Conservation (phyloP, 257 asterid genomes). For the Paraleonurus japonicus region DNA sequence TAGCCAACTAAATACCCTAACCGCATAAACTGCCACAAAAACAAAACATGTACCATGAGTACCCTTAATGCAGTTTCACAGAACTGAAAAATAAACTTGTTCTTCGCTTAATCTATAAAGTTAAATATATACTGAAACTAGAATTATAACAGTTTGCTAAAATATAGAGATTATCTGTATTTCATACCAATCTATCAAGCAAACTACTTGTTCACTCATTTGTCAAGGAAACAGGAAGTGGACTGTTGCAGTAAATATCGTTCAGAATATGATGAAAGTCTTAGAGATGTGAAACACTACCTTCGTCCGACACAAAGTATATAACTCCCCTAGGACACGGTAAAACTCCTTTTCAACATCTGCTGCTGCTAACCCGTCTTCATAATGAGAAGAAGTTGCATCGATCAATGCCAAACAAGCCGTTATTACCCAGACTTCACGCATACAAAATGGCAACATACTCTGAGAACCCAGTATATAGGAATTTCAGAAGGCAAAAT, state of each 20-base stretch:
- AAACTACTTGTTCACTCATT: slow-evolving; percentile 10
- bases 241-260: neutral
- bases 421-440: slow-evolving; percentile 96
- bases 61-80: slow-evolving; percentile 17
- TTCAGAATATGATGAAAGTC: slow-evolving; percentile 5
- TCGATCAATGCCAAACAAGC: slow-evolving; percentile 82
- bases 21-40: slow-evolving; percentile 86
- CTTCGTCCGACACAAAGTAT: slow-evolving; percentile 90
- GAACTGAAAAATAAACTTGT: slow-evolving; percentile 9
- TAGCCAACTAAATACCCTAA: slow-evolving; percentile 93
- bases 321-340: slow-evolving; percentile 90
- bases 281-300: slow-evolving; percentile 36
- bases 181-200: slow-evolving; percentile 20
- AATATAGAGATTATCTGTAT: slow-evolving; percentile 21
- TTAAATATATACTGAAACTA: neutral
- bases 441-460: slow-evolving; percentile 86
- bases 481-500: slow-evolving; percentile 24
- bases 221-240: slow-evolving; percentile 15
- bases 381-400: slow-evolving; percentile 69
- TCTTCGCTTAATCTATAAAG: neutral
- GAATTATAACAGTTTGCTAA: neutral
- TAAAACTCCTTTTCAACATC: slow-evolving; percentile 90
- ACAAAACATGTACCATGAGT: slow-evolving; percentile 32
- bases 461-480: slow-evolving; percentile 47
- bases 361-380: slow-evolving; percentile 68